Base-by-base conservation (phyloP, 495 filamentous ascomycete species). In the Melanomma pulvis-pyrius region DNA sequence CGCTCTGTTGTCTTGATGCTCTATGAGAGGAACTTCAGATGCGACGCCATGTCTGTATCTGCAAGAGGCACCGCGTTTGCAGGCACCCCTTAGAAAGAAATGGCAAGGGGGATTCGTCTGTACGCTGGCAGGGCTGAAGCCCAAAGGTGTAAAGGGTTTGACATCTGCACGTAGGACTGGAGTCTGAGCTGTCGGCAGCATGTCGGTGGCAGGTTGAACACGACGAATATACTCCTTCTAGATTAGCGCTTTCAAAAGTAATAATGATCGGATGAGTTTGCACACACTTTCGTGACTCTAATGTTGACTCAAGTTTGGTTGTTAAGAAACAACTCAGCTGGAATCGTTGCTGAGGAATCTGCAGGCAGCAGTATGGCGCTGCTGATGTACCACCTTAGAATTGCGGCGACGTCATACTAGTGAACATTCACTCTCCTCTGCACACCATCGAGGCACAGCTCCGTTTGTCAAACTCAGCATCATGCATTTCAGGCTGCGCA, bases 31-130 rank as follows among this genome's bases (percentile, higher is more conserved):
- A 22, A n/a, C 30, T 52, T 21, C n/a, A 19, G 46, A 44, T 39
- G 26, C 41, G 36, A 22, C 21, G 2, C 13, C 13, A 51, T 66
- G 63, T 30, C 51, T 41, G 46, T 47, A 66, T 7, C 15, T 49
- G 32, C 63, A 66, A 26, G 21, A 59, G n/a, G 17, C 55, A 9
- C 55, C 63, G 25, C 48, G 32, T 7, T 2, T 34, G 36, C 63
- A 66, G 19, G 44, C 50, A 15, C 63, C 63, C 39, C 52, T 29
- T 25, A 36, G 46, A 24, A 54, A 66, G 63, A 59, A 66, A 11
- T 9, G n/a, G 34, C 63, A 66, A 36, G 63, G 54, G 7, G 39
- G n/a, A 19, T 41, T 62, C n/a, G 15, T 6, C 29, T 22, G 19
- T 19, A 21, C 15, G 26, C 9, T 28, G 2, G 21, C 12, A 21